Base-by-base conservation (phyloP, 441 rosid species). In the Brassica balearica region DNA sequence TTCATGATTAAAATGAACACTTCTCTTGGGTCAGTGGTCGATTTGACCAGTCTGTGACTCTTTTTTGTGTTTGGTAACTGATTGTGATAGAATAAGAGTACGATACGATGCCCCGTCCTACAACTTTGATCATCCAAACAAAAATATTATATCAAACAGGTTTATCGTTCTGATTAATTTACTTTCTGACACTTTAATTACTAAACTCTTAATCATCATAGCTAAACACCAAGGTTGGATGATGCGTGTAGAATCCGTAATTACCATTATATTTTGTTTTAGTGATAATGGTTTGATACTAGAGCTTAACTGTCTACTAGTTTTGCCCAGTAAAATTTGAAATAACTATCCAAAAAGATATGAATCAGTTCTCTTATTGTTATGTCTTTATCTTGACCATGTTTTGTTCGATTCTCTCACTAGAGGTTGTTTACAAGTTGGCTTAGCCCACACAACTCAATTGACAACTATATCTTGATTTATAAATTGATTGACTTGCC, bases 41-140 rank as follows among this genome's bases (percentile, higher is more conserved):
- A 29, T 60, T 51, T 64, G 22, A 64, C 20, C 4, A 22, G 12
- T 25, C 17, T 2, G 19, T 46, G 46, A 62, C 19, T 43, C 53
- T 72, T 29, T 2, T 15, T 2, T 15, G 17, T 23, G 25, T 74
- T 74, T 74, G 78, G 72, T 67, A 23, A 66, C 29, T 58, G 78
- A 68, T 59, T 7, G 68, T 67, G 66, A 67, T 15, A 6, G 32
- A 65, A 67, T 32, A 32, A 12, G 8, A 64, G 68, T 64, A 63
- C 11, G 67, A 63, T 38, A 66, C 3, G n/a, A 66, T 65, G 72
- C 9, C 41, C 66, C 29, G 14, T 56, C 8, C 5, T 25, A 58
- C 46, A 15, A 27, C 23, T 69, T 53, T 0, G 73, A 69, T 61
- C 25, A 69, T 32, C 8, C 22, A 25, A 32, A 32, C 23, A 15